Evolutionary conservation across 108 stramenopile genomes (phyloP).

Genomic region (Cyclostephanos invisitatus): DNA sequence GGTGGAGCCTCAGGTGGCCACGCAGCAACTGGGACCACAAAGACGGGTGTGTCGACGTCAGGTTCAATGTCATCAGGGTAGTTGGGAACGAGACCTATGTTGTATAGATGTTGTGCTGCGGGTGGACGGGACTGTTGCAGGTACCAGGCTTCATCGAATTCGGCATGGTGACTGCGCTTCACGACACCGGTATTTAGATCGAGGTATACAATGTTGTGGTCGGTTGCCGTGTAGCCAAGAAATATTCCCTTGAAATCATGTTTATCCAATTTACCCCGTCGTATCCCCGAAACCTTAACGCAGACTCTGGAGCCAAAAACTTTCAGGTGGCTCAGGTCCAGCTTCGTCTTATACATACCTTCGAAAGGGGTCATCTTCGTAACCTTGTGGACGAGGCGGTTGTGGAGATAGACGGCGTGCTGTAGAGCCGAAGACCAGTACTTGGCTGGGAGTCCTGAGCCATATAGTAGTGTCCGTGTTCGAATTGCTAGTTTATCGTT

Average conservation of each 20-base stretch:
- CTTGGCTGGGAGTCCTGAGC: neutral
- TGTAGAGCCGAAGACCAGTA: too few species aligned
- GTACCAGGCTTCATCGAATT: conserved; percentile 35
- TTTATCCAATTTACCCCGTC: neutral
- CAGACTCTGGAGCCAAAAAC: conserved; percentile 5
- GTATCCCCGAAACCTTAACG: neutral
- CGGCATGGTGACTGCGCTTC: conserved; percentile 3
- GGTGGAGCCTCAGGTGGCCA: too few species aligned
- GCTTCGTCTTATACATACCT: too few species aligned
- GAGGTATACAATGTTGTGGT: neutral
- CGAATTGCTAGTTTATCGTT: neutral
- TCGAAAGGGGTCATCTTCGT: neutral
- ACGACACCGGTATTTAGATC: too few species aligned
- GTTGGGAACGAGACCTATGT: too few species aligned
- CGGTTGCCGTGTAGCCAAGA: neutral
- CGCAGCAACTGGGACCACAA: too few species aligned
- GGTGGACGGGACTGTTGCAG: conserved; percentile 9
- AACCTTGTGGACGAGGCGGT: neutral
- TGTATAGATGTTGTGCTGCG: conserved; percentile 4
- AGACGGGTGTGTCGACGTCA: too few species aligned
- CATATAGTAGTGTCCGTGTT: neutral
- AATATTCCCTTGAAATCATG: conserved; percentile 2
- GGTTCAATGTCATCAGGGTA: too few species aligned
- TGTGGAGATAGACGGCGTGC: too few species aligned
- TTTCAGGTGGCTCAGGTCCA: neutral